Evolutionary conservation across 78 protist genomes (phyloP), one percentile per base, ranked within the genome.

Genomic region (Creolimax fragrantissima): DNA sequence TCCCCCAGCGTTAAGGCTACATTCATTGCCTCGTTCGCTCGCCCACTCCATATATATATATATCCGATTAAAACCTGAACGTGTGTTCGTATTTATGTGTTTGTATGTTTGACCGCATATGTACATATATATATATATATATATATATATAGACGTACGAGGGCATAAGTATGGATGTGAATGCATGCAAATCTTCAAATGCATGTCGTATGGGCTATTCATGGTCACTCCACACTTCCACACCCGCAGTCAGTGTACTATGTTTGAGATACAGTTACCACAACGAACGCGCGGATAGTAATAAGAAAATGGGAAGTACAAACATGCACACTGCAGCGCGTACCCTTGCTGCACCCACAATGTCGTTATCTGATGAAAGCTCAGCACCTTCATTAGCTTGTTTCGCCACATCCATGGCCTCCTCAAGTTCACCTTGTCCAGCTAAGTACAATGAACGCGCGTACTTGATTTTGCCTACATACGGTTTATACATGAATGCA

Each of bases 11-110:
- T 41, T 41, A 24, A 83, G 35, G 86, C 86, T 24, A 83, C 86
- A 1, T 41, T 35, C 86, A 83, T 24, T 5, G 42, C 7, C 86
- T 35, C 86, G 7, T 24, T 5, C 7, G 35, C 41, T 5, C 86
- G 6, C 86, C 7, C 86, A 83, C 41, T 35, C 86, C 86, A 83
- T 24, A 83, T 41, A 11, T 24, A 11, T 5, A 83, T 24, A 2
- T 24, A 83, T 1, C 7, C 86, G 6, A 6, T 35, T 5, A 11
- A 6, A 17, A 41, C 86, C 7, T 83, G 86, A 39, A 24, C 37
- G 86, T 83, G 86, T 83, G 86, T 83, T 6, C 37, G 86, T 83
- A 41, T 83, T 36, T 83, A 41, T 83, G 86, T 83, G 86, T 83
- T 32, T 83, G 2, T 83, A 41, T 83, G 86, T 83, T 6, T 83